phyloP scores from a whole-genome alignment of 1,284 basidiomycete genomes.

The Ustilago nuda region DNA sequence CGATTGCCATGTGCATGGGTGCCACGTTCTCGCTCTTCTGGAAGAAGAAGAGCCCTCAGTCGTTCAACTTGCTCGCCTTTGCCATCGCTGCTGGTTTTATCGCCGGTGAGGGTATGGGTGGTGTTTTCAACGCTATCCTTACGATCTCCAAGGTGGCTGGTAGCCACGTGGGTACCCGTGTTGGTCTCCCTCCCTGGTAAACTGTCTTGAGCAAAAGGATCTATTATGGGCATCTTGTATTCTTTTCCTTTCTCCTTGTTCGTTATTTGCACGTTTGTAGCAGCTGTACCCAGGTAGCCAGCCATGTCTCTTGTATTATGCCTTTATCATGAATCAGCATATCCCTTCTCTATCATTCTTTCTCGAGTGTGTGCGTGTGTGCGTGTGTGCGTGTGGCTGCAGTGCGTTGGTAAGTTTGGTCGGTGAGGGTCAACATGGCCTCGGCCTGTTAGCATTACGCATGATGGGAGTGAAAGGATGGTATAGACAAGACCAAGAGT shows the following conservation, averaged over 20 bases:
- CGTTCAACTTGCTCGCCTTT: constrained; percentile 74
- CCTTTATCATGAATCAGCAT: constrained; percentile 20
- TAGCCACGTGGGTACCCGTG: constrained; percentile 32
- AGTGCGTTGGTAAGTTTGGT: background rate
- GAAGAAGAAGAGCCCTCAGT: constrained; percentile 71
- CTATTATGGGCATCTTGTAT: constrained; percentile 21
- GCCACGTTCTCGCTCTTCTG: constrained; percentile 71
- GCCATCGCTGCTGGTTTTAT: constrained; percentile 76
- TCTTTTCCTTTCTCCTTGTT: background rate
- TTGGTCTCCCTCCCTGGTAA: constrained; percentile 58
- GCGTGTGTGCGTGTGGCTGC: background rate
- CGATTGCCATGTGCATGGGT: constrained; percentile 64
- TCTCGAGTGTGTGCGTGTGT: background rate
- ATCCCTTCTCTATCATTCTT: constrained; percentile 11
- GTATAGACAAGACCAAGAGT: background rate
- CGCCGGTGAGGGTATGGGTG: constrained; percentile 78
- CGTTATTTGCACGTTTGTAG: background rate
- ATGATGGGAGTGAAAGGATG: background rate
- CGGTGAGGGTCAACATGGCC: background rate
- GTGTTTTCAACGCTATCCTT: constrained; percentile 75
- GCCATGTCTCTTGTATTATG: background rate
- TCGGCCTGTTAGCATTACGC: background rate
- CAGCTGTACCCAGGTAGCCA: background rate
- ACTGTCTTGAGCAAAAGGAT: constrained; percentile 3
- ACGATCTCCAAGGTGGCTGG: constrained; percentile 57